phyloP scores from a whole-genome alignment of 371 early-diverging fungal genomes.

The Coemansia sp. region DNA sequence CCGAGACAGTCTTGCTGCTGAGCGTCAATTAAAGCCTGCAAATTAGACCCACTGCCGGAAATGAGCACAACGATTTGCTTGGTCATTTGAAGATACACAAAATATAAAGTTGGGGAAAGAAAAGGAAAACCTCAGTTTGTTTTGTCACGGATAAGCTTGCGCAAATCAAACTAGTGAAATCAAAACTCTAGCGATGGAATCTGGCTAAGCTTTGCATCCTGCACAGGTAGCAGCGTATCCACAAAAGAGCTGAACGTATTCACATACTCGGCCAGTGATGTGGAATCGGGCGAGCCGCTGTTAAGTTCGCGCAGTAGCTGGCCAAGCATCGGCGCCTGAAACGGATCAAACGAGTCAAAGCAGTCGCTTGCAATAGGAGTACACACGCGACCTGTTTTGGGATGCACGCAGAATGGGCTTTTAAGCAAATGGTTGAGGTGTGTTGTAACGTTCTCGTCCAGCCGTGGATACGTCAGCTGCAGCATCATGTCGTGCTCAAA shows the following conservation, averaged over 20 bases:
- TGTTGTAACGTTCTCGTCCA: slow-evolving; percentile 93
- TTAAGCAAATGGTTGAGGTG: slow-evolving; percentile 96
- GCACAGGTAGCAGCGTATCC: slow-evolving; percentile 18
- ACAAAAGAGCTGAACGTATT: slow-evolving; percentile 71
- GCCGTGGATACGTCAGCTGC: slow-evolving; percentile 88
- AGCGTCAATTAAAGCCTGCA: slow-evolving; percentile 95
- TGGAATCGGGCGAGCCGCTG: slow-evolving; percentile 35
- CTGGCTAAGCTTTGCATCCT: background rate
- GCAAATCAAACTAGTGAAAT: no score
- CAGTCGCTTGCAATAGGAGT: slow-evolving; percentile 78
- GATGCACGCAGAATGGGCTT: slow-evolving; percentile 98
- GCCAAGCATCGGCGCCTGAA: slow-evolving; percentile 70
- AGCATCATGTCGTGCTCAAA: slow-evolving; percentile 73
- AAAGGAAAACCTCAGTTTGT: background rate
- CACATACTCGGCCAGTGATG: slow-evolving; percentile 52
- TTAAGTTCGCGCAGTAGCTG: slow-evolving; percentile 56
- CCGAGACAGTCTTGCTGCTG: slow-evolving; percentile 56
- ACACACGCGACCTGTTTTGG: slow-evolving; percentile 91
- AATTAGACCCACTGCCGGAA: slow-evolving; percentile 92
- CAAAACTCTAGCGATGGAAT: background rate
- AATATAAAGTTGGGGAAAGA: background rate
- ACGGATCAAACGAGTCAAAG: slow-evolving; percentile 82
- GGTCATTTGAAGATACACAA: slow-evolving; percentile 1
- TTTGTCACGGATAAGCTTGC: no score
- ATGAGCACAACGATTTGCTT: slow-evolving; percentile 81